A percentile compares a stretch with the other conserved stretches of the same genome.
These are phyloP conservation scores for Aspergillus campestris DNA, from an alignment of 495 filamentous ascomycete genomes.

Conservation along the genomic window DNA sequence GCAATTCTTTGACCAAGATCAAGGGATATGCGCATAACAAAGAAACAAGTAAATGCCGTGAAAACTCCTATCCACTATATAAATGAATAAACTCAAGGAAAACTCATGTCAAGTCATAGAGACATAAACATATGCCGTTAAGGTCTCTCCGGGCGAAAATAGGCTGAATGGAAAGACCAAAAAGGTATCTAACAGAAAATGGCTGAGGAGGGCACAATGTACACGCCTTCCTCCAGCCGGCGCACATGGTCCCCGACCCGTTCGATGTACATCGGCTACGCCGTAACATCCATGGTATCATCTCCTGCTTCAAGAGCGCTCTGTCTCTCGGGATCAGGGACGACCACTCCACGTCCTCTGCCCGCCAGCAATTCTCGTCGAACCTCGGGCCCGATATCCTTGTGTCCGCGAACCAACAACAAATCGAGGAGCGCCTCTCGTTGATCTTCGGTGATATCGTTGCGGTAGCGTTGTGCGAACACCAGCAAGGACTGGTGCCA, in stretches of 20 bases:
- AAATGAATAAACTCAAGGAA: no score
- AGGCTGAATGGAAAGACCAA: no score
- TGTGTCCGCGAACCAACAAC: slow-evolving; percentile 77
- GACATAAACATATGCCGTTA: not conserved
- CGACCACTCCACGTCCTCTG: slow-evolving; percentile 70
- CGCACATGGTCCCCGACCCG: no score
- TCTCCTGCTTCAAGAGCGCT: slow-evolving; percentile 63
- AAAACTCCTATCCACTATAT: no score
- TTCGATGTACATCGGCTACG: slow-evolving; percentile 21
- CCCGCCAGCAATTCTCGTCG: slow-evolving; percentile 84
- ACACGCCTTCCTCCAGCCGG: no score
- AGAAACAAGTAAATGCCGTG: no score
- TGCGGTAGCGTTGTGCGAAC: slow-evolving; percentile 89
- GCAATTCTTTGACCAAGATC: no score
- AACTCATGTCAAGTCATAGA: not conserved
- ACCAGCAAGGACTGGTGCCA: slow-evolving; percentile 86
- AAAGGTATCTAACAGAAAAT: no score
- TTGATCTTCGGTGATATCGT: slow-evolving; percentile 89
- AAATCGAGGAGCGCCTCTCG: slow-evolving; percentile 86
- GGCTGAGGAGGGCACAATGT: no score
- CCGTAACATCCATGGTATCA: slow-evolving; percentile 70
- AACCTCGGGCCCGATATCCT: slow-evolving; percentile 83
- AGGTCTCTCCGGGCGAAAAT: no score
- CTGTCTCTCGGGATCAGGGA: slow-evolving; percentile 46
- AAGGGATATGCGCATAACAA: no score